Percentiles rank a stretch among this genome's conserved stretches.
These are phyloP conservation scores for Neurospora africana DNA, from an alignment of 495 filamentous ascomycete species.

Conservation along the genomic window DNA sequence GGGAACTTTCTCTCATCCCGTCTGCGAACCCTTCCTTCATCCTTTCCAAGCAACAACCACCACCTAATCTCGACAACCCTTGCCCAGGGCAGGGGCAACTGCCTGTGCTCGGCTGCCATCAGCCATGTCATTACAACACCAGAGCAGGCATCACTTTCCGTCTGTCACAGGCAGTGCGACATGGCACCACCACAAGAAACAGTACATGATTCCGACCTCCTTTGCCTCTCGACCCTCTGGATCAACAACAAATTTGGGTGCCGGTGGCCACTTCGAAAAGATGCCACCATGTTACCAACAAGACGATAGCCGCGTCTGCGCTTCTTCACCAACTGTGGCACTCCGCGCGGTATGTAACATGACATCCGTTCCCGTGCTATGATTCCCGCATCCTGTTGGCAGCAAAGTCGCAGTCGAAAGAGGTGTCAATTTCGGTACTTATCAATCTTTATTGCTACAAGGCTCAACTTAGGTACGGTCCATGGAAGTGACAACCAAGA, in stretches of 20 bases:
- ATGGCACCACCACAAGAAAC: background rate
- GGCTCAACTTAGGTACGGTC: background rate
- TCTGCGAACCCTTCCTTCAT: background rate
- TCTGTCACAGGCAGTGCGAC: background rate
- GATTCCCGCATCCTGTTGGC: background rate
- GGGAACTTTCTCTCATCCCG: background rate
- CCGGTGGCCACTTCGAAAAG: background rate
- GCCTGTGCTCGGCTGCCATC: background rate
- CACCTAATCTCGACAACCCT: background rate
- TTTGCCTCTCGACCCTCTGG: background rate
- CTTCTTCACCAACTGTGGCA: background rate
- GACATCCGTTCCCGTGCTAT: background rate
- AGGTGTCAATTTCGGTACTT: background rate
- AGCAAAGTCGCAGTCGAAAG: background rate
- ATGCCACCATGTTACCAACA: background rate
- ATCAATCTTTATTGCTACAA: background rate
- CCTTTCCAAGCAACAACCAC: background rate
- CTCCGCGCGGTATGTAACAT: background rate
- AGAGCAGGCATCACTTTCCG: background rate
- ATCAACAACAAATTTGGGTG: background rate
- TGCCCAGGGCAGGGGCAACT: background rate
- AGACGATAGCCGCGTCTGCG: background rate
- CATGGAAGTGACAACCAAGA: background rate
- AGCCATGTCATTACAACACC: background rate
- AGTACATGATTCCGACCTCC: background rate